These are phyloP conservation scores for Gautieria morchelliformis DNA, from an alignment of 768 basidiomycete species.

Conservation along the genomic window DNA sequence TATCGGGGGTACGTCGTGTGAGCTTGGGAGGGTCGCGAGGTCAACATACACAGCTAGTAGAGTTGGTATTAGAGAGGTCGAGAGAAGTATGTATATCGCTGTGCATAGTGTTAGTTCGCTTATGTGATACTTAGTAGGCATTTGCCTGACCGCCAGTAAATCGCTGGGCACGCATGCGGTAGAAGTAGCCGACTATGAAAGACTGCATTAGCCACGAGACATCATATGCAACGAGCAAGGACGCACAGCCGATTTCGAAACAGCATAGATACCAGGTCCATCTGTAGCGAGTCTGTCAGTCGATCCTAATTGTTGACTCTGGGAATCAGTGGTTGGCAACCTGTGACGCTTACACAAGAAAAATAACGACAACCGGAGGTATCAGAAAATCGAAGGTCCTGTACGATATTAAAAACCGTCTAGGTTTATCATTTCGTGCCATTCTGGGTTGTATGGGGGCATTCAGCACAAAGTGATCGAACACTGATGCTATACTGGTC, in stretches of 20 bases:
- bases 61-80: background rate
- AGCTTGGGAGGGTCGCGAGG: background rate
- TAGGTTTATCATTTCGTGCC: background rate
- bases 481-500: background rate
- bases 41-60: background rate
- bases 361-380: background rate
- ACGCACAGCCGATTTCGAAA: constrained; percentile 5
- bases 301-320: background rate
- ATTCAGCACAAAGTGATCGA: background rate
- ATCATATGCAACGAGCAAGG: background rate
- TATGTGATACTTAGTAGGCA: background rate
- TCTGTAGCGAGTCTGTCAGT: background rate
- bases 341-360: constrained; percentile 1
- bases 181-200: background rate
- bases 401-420: background rate
- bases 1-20: background rate
- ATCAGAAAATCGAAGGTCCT: background rate
- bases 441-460: background rate
- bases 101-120: background rate
- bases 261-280: constrained; percentile 2
- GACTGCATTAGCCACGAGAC: background rate
- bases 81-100: background rate
- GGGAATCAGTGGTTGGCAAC: background rate
- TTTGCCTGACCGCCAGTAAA: background rate
- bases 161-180: background rate